Percentiles rank a stretch among this genome's conserved stretches.
These are phyloP conservation scores for Solanum chmielewskii DNA, from an alignment of 257 asterid genomes.

Conservation along the genomic window DNA sequence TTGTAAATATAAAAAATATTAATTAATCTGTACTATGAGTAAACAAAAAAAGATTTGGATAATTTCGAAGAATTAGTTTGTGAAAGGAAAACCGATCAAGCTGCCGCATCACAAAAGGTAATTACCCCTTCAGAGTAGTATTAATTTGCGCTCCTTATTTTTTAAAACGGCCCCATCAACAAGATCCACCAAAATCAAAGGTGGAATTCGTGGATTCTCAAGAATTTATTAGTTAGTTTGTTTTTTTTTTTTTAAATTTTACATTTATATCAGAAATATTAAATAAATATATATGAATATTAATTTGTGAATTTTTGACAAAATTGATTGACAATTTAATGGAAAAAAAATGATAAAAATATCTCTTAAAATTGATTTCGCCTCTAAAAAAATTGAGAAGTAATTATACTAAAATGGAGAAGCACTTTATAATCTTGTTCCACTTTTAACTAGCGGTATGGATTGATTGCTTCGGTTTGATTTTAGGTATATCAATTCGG, in stretches of 20 bases:
- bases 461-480: too few relatives aligned
- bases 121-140: background rate
- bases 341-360: fast-evolving
- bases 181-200: too few relatives aligned
- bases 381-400: too few relatives aligned
- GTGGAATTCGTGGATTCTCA: too few relatives aligned
- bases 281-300: too few relatives aligned
- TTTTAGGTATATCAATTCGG: fast-evolving
- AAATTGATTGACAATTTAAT: too few relatives aligned
- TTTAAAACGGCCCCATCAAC: background rate
- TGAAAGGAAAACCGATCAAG: background rate
- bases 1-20: background rate
- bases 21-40: background rate
- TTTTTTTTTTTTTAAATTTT: too few relatives aligned
- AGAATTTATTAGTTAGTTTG: too few relatives aligned
- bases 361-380: too few relatives aligned
- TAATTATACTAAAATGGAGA: background rate
- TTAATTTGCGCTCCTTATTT: background rate
- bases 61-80: background rate
- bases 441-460: too few relatives aligned
- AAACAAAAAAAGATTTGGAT: background rate
- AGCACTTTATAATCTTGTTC: too few relatives aligned
- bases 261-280: too few relatives aligned
- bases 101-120: background rate
- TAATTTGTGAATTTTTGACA: fast-evolving